Percentiles rank a stretch among this genome's conserved stretches.
Evolutionary conservation across 1,139 yeast species (phyloP).

Genomic region (Tardiomyces digboiensis): DNA sequence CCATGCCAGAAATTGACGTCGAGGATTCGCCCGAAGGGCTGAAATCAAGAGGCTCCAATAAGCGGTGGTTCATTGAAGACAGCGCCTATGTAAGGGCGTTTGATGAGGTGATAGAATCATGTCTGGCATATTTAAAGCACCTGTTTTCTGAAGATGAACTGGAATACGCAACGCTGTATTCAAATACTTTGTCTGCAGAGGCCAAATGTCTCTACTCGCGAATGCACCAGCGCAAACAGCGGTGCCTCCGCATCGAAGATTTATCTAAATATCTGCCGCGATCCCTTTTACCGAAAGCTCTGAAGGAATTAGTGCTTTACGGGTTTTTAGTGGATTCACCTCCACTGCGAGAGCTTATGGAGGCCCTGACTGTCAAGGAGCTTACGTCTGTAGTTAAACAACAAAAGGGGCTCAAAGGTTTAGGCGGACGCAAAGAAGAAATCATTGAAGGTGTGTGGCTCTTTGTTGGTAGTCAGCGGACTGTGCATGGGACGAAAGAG

Average conservation of each 20-base stretch:
- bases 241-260: slow-evolving; percentile 3
- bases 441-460: slow-evolving; percentile 5
- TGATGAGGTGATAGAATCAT: background rate
- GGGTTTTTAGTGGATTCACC: slow-evolving; percentile 9
- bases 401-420: slow-evolving; percentile 3
- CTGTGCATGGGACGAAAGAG: background rate
- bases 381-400: slow-evolving; percentile 9
- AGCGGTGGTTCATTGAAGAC: background rate
- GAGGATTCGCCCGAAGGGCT: background rate
- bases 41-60: background rate
- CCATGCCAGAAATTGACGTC: too few relatives aligned
- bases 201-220: background rate
- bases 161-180: background rate
- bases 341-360: slow-evolving; percentile 5
- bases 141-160: background rate
- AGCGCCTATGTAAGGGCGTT: background rate
- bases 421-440: slow-evolving; percentile 1
- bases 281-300: slow-evolving; percentile 4
- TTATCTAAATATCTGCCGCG: slow-evolving; percentile 11
- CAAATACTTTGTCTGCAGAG: background rate
- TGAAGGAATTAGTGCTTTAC: slow-evolving; percentile 6
- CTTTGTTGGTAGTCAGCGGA: slow-evolving; percentile 7
- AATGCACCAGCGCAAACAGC: background rate
- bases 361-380: slow-evolving; percentile 12
- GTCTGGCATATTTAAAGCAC: background rate